Evolutionary conservation across 2,329 filamentous ascomycete species (phyloP).

Genomic region (Scytalidium lignicola): DNA sequence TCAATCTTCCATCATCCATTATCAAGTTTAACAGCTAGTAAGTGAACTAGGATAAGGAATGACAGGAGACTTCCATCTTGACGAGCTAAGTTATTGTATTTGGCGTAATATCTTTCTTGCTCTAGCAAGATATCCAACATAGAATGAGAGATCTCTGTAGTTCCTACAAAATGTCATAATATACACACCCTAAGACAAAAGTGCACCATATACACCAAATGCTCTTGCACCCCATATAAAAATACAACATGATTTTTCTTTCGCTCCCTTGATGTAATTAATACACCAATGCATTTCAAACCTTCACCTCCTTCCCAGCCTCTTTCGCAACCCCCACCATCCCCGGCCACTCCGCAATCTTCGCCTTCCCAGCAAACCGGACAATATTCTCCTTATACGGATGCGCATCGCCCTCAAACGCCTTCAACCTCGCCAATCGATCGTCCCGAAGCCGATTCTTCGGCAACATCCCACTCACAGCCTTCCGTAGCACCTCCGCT

Average conservation of each 20-base stretch:
- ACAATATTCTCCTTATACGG: constrained; percentile 89
- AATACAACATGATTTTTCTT: background rate
- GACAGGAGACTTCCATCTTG: too few species aligned
- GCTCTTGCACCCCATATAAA: background rate
- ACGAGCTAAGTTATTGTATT: too few species aligned
- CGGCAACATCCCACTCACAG: constrained; percentile 94
- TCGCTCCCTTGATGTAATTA: too few species aligned
- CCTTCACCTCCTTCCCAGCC: background rate
- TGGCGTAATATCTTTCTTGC: too few species aligned
- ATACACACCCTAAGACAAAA: background rate
- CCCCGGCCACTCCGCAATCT: constrained; percentile 19
- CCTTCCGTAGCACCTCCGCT: constrained; percentile 82
- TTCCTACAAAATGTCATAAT: background rate
- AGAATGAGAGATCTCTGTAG: too few species aligned
- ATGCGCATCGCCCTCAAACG: constrained; percentile 87
- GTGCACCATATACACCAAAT: background rate
- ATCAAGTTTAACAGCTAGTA: too few species aligned
- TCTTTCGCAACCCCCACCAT: background rate
- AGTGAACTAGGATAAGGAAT: too few species aligned
- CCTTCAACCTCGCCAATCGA: constrained; percentile 83
- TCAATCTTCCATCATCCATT: too few species aligned
- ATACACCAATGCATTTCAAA: too few species aligned
- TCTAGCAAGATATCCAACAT: too few species aligned
- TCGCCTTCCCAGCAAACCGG: constrained; percentile 55
- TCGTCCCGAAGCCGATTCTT: constrained; percentile 92